A percentile compares a stretch with the other conserved stretches of the same genome.
Evolutionary conservation across 2,329 filamentous ascomycete species (phyloP).

Genomic region (Didymella arachidicola): DNA sequence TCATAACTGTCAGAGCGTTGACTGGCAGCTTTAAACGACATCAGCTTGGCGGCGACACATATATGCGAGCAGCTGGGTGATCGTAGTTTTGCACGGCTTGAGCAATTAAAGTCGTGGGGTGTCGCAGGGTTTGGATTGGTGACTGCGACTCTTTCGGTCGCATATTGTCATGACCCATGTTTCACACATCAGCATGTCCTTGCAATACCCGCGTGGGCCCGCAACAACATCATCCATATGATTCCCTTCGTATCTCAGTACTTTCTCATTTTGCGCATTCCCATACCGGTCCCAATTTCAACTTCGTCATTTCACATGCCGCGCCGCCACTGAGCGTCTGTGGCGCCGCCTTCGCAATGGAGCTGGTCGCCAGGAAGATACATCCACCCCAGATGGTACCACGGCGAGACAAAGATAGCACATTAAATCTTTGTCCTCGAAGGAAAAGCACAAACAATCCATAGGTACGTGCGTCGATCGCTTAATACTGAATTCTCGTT

Average conservation of each 20-base stretch:
- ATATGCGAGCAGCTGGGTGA: slow-evolving; percentile 15
- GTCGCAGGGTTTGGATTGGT: slow-evolving; percentile 24
- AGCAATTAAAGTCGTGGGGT: slow-evolving; percentile 22
- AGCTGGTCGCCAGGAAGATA: slow-evolving; percentile 29
- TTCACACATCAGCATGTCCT: slow-evolving; percentile 37
- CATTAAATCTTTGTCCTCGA: slow-evolving; percentile 26
- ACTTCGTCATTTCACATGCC: slow-evolving; percentile 26
- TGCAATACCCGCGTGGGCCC: slow-evolving; percentile 26
- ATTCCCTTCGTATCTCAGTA: slow-evolving; percentile 23
- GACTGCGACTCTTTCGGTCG: slow-evolving; percentile 42
- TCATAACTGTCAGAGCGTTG: slow-evolving; percentile 25
- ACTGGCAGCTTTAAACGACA: slow-evolving; percentile 8
- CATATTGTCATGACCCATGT: slow-evolving; percentile 43
- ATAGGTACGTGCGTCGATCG: slow-evolving; percentile 16
- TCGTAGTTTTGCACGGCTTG: slow-evolving; percentile 13
- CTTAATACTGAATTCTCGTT: slow-evolving; percentile 2
- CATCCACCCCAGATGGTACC: slow-evolving; percentile 38
- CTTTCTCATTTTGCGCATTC: slow-evolving; percentile 17
- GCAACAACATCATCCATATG: slow-evolving; percentile 32
- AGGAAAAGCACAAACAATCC: slow-evolving; percentile 6
- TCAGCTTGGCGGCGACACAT: slow-evolving; percentile 27
- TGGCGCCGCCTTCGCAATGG: slow-evolving; percentile 41
- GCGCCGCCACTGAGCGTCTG: slow-evolving; percentile 30
- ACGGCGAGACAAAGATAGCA: slow-evolving; percentile 32
- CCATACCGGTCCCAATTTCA: slow-evolving; percentile 21